Evolutionary conservation across 768 basidiomycete genomes (phyloP), one percentile per base, ranked within the genome.

Genomic region (Pholiota molesta): DNA sequence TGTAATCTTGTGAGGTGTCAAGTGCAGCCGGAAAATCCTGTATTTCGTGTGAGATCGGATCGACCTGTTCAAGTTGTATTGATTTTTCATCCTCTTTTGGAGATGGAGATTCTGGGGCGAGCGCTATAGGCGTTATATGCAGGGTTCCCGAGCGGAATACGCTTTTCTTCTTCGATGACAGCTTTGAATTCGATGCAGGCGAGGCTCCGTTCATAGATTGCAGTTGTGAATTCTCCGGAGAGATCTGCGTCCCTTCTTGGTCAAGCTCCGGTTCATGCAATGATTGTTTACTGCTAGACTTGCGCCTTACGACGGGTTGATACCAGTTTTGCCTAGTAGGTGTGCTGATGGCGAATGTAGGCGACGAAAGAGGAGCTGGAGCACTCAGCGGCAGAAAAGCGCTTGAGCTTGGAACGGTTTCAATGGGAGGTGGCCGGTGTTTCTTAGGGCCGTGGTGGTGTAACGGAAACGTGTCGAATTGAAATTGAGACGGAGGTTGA

Each of bases 291-390:
- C 31, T 63, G 39, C 64, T 62, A 26, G 52, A 51, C 29, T 57
- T 61, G 19, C 59, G 57, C 19, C 26, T 61, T 39, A 62, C 62
- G 60, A 67, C 61, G 0, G 69, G 67, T 55, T 73, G 73, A 63
- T 78, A 78, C 77, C 77, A 78, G 11, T 69, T 69, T 63, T 78
- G 77, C 56, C 64, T 62, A 23, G 63, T 66, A 23, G 69, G 71
- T 10, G 69, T 74, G 37, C 71, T 72, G 23, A 60, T 42, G 29
- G 65, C 61, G 33, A 69, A 72, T 19, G 61, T 40, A 11, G 65
- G 63, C 7, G 68, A 61, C 9, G 59, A 35, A 31, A 68, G 55
- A 44, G 62, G 56, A 13, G 37, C 47, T 7, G 47, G 47, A 49
- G 47, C 13, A 19, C 47, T 26, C 11, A 64, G 56, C 53, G 57